Base-by-base conservation (phyloP, 805 yeast species). In the Candida verbasci region DNA sequence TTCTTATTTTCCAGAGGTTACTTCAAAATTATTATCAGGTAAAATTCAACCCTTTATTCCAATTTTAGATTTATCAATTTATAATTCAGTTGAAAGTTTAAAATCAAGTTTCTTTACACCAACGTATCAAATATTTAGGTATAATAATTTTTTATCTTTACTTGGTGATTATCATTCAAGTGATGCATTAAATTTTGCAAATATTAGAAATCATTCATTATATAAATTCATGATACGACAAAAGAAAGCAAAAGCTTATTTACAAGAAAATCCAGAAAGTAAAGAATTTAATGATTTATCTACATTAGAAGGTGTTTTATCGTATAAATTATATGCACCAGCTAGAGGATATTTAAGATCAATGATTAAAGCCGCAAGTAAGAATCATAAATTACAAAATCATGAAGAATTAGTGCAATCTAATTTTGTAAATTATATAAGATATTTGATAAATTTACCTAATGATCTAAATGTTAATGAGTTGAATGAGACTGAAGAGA, bases 141-240 rank as follows among this genome's bases (percentile, higher is more conserved):
- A 47, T 38, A 50, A 55, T 33, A 52, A 47, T 29, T 66, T 59
- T 38, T 49, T 66, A 15, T 59, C 56, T 11, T 47, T 56, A 8
- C 26, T 65, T 8, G 32, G 50, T 14, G 60, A 50, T 9, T 62
- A 59, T 29, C 69, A 58, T 28, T 41, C 42, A 9, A 51, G 52
- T 30, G 72, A 67, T 42, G 63, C 72, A 0, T 50, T 64, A 9
- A 65, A 56, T 35, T 65, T 65, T 47, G 64, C 69, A 6, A 52
- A 46, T 23, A 53, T 59, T 12, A 40, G 69, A 9, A 56, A 52
- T 23, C 58, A 58, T 20, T 58, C 64, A 6, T 39, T 62, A 24
- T 40, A 42, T 2, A 62, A 60, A 27, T 60, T 62, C 24, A 42
- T 60, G 4, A 41, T 38, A 9, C 42, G 61, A 17, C 54, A 53